Evolutionary conservation across 192 early-diverging fungal genomes (phyloP).

Genomic region (Helicostylum pulchrum): DNA sequence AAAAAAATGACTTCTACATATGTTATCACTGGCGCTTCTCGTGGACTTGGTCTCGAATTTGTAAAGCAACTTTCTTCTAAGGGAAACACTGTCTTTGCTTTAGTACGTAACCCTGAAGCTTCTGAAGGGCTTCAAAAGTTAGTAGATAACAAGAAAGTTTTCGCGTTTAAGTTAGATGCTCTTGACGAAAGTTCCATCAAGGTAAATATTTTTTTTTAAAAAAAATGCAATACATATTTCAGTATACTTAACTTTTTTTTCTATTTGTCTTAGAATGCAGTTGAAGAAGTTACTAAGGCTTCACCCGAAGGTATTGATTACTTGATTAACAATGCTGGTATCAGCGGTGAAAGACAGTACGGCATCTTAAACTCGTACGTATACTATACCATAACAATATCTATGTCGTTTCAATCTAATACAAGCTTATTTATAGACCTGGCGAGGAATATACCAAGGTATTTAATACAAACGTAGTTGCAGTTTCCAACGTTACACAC

Average conservation of each 20-base stretch:
- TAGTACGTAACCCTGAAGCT: slow-evolving; percentile 19
- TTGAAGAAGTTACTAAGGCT: slow-evolving; percentile 14
- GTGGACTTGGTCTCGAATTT: slow-evolving; percentile 36
- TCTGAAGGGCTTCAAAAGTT: slow-evolving; percentile 14
- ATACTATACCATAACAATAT: too few species aligned
- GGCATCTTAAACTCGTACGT: slow-evolving; percentile 4
- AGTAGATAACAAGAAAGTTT: slow-evolving; percentile 27
- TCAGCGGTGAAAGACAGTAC: not conserved
- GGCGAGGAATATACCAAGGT: slow-evolving; percentile 7
- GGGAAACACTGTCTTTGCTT: slow-evolving; percentile 27
- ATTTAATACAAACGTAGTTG: slow-evolving; percentile 32
- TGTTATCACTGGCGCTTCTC: slow-evolving; percentile 31
- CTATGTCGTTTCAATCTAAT: not conserved
- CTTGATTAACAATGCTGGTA: slow-evolving; percentile 38
- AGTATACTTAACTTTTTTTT: not conserved
- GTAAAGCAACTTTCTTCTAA: slow-evolving; percentile 14
- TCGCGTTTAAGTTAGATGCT: slow-evolving; percentile 21
- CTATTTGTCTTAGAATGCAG: slow-evolving; percentile 10
- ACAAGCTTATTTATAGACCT: not conserved
- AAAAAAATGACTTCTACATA: slow-evolving; percentile 15
- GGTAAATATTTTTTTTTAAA: slow-evolving; percentile 5
- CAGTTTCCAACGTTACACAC: slow-evolving; percentile 16
- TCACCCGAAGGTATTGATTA: slow-evolving; percentile 31
- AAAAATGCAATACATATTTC: not conserved
- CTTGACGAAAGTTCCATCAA: slow-evolving; percentile 12